Base-by-base conservation (phyloP, 202 grass and related monocot species). In the Carex arenaria region DNA sequence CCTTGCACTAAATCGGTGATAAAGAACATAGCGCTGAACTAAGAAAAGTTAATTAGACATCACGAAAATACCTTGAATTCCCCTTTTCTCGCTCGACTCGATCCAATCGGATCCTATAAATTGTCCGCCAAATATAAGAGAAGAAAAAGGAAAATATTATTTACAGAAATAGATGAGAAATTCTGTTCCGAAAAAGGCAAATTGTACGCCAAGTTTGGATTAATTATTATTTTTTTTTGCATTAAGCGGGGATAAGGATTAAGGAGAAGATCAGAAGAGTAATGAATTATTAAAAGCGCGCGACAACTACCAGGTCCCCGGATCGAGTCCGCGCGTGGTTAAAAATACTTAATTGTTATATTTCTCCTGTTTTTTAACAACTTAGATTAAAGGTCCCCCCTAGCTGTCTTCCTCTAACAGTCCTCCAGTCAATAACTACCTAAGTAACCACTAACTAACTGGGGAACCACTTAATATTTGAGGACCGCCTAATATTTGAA, bases 91-190 rank as follows among this genome's bases (percentile, higher is more conserved):
- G 45, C 22, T 15, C 12, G 45, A 74, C 51, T 34, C 10, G 72
- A 56, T 76, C 72, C 26, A 56, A 76, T 76, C 72, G 72, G 28
- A 2, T 76, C 32, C 51, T 56, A 72, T 49, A 49, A 49, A 72
- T 72, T 7, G 18, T 12, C 49, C 19, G 68, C 19, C 40, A 49
- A 49, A 72, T 49, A 49, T 51, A 72, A 72, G 42, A 72, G 19
- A 49, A 45, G 19, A 70, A 40, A n/a, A 72, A 43, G 18, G 32
- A 36, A 10, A 45, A 49, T 49, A 49, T 26, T 23, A 51, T 49
- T 6, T 49, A 72, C 10, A 49, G 19, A 47, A 72, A 22, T 47
- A 72, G 51, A 56, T 34, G 12, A 15, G 2, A 32, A 18, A 76
- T 32, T 76, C 23, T 11, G 45, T 49, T 49, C 45, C 45, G 45